A percentile compares a stretch with the other conserved stretches of the same genome.
These are phyloP conservation scores for Sphaceloma murrayae DNA, from an alignment of 2,329 filamentous ascomycete genomes.

Conservation along the genomic window DNA sequence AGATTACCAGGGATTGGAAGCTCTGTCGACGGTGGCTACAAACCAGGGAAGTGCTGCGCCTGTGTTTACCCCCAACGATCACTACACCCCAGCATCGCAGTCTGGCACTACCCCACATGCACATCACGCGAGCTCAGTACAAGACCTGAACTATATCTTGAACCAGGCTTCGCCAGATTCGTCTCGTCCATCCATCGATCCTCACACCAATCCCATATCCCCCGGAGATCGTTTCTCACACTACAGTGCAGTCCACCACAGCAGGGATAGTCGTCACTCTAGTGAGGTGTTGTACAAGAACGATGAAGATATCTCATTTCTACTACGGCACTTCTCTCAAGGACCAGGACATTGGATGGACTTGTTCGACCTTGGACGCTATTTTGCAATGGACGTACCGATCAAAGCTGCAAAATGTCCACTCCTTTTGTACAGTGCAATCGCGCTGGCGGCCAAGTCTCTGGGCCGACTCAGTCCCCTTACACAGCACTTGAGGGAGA, in stretches of 20 bases:
- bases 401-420: constrained; percentile 44
- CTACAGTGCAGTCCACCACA: neutral
- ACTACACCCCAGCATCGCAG: constrained; percentile 23
- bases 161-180: constrained; percentile 36
- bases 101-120: constrained; percentile 17
- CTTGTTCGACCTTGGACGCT: constrained; percentile 47
- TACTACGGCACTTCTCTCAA: constrained; percentile 51
- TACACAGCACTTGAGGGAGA: neutral
- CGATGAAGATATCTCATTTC: constrained; percentile 49
- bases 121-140: constrained; percentile 15
- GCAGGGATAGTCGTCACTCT: constrained; percentile 1
- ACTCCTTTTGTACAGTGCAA: constrained; percentile 45
- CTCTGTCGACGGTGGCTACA: constrained; percentile 45
- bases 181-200: constrained; percentile 34
- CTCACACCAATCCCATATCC: constrained; percentile 27
- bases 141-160: constrained; percentile 49
- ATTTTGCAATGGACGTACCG: constrained; percentile 52
- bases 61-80: constrained; percentile 25
- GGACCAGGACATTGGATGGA: constrained; percentile 51
- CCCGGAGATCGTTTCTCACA: constrained; percentile 13
- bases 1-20: constrained; percentile 40
- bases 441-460: constrained; percentile 53
- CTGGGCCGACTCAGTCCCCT: constrained; percentile 41
- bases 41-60: constrained; percentile 23
- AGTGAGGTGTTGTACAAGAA: constrained; percentile 13